phyloP scores from a whole-genome alignment of 202 grass and related monocot genomes.

The Carex sylvatica region DNA sequence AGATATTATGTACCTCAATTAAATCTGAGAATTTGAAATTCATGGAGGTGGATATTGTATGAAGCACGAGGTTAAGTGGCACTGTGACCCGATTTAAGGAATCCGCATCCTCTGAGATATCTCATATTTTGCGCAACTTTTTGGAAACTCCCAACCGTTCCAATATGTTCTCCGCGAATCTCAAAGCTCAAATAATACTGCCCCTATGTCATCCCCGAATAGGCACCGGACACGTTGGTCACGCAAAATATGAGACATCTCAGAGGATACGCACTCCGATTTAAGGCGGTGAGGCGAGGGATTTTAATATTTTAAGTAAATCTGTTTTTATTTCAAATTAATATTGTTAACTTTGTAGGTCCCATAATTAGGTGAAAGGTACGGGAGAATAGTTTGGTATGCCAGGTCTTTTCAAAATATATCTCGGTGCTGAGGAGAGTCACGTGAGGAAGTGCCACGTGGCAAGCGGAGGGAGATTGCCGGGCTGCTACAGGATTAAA shows the following conservation, averaged over 20 bases:
- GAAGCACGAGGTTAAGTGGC: neutral
- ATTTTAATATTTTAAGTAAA: neutral
- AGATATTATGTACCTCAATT: neutral
- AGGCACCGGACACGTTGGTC: too few species aligned
- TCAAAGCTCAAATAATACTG: too few species aligned
- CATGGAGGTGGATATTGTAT: neutral
- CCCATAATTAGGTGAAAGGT: neutral
- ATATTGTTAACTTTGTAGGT: neutral
- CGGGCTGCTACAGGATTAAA: slow-evolving; percentile 6
- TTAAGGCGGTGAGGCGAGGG: slow-evolving; percentile 15
- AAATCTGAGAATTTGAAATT: neutral
- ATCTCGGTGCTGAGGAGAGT: neutral
- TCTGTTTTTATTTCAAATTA: neutral
- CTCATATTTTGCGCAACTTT: too few species aligned
- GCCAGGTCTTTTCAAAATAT: neutral
- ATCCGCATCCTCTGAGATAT: too few species aligned
- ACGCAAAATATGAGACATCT: too few species aligned
- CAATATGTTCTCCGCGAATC: too few species aligned
- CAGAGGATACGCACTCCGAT: too few species aligned
- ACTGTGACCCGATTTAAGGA: slow-evolving; percentile 8
- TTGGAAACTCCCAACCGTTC: too few species aligned
- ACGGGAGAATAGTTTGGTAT: neutral
- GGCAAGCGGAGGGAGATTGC: slow-evolving; percentile 10
- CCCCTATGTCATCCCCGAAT: too few species aligned
- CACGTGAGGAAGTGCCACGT: slow-evolving; percentile 22